phyloP scores from a whole-genome alignment of 345 rosid genomes.

The Arabis alpina region DNA sequence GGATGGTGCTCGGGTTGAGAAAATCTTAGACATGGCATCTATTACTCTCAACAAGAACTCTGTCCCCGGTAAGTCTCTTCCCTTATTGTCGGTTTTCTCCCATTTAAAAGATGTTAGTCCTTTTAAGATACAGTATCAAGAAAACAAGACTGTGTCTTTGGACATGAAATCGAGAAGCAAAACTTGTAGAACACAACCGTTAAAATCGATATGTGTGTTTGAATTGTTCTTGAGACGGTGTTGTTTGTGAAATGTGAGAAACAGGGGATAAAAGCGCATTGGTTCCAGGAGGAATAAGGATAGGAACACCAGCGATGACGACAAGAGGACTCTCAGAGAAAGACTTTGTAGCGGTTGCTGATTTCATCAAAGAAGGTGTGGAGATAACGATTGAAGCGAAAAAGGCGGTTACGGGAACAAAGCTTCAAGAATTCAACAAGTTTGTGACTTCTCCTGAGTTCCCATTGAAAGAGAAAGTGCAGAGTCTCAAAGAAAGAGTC shows the following conservation, averaged over 20 bases:
- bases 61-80: constrained; percentile 66
- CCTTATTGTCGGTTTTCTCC: background rate
- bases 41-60: constrained; percentile 94
- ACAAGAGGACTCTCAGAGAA: constrained; percentile 80
- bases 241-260: constrained; percentile 26
- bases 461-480: constrained; percentile 55
- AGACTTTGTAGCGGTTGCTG: constrained; percentile 72
- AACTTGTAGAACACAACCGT: background rate
- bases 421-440: constrained; percentile 84
- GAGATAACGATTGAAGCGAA: constrained; percentile 73
- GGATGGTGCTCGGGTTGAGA: constrained; percentile 94
- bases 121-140: background rate
- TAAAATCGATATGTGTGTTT: background rate
- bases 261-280: constrained; percentile 89
- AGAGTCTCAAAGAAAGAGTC: constrained; percentile 60
- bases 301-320: constrained; percentile 95
- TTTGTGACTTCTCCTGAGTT: constrained; percentile 62
- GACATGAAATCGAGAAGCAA: background rate
- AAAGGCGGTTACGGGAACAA: constrained; percentile 56
- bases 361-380: constrained; percentile 84
- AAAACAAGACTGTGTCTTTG: no score
- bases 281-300: constrained; percentile 92
- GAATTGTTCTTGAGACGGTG: background rate
- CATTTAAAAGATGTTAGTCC: background rate
- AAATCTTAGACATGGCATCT: constrained; percentile 93